These are phyloP conservation scores for Verticillium tricorpus DNA, from an alignment of 2,329 filamentous ascomycete genomes.

Conservation along the genomic window DNA sequence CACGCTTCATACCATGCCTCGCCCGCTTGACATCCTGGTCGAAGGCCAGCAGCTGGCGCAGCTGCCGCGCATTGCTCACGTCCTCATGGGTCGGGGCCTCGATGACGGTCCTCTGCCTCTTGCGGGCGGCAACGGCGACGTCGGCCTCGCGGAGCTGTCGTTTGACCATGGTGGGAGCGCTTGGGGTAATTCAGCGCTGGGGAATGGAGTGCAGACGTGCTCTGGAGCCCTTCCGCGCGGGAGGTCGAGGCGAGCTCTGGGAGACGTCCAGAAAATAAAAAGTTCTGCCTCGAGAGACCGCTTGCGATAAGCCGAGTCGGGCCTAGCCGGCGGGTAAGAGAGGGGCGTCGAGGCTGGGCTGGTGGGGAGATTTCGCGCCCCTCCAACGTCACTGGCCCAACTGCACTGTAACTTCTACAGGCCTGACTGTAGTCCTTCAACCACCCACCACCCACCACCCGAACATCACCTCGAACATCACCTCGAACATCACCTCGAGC, in stretches of 20 bases:
- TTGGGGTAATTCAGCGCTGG: not conserved
- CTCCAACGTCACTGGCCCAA: not conserved
- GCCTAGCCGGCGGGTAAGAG: constrained; percentile 7
- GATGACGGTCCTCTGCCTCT: constrained; percentile 53
- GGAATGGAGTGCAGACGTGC: not conserved
- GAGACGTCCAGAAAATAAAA: constrained; percentile 11
- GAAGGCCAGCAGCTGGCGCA: constrained; percentile 65
- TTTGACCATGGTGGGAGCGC: constrained; percentile 37
- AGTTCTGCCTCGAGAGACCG: constrained; percentile 13
- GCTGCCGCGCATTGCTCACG: constrained; percentile 59
- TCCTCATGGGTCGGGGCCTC: constrained; percentile 57
- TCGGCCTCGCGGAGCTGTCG: constrained; percentile 34
- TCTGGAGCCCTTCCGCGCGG: not conserved
- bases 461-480: not conserved
- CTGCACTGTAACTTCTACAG: not conserved
- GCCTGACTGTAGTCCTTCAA: no score
- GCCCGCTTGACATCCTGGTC: constrained; percentile 64
- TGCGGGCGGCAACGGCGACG: constrained; percentile 37
- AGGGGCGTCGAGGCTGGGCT: not conserved
- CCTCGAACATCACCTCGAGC: no score
- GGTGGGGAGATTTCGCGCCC: not conserved
- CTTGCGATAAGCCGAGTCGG: not conserved
- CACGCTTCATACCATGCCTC: constrained; percentile 52
- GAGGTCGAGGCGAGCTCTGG: not conserved
- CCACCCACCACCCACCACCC: no score